These are phyloP conservation scores for Hyaloperonospora brassicae DNA, from an alignment of 352 stramenopile genomes.

Conservation along the genomic window DNA sequence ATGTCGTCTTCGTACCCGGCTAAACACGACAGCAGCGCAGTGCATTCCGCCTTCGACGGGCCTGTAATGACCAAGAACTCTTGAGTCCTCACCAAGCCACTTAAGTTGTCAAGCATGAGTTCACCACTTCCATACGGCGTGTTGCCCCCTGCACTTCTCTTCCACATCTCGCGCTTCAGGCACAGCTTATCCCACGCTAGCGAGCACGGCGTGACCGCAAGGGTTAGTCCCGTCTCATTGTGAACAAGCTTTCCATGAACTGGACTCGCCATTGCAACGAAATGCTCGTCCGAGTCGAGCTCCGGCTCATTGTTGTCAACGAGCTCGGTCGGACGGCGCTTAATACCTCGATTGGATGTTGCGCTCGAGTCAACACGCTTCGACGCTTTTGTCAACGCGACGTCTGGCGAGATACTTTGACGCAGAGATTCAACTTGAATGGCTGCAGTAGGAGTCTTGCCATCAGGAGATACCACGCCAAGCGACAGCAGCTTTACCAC, in stretches of 20 bases:
- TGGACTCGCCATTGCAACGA: conserved; percentile 22
- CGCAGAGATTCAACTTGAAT: conserved; percentile 10
- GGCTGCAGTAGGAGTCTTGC: not conserved
- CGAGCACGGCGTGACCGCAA: conserved; percentile 16
- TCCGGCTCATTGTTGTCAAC: conserved; percentile 27
- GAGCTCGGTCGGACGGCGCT: conserved; percentile 26
- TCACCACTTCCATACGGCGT: conserved; percentile 3
- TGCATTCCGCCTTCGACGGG: conserved; percentile 90
- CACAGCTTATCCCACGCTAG: conserved; percentile 26
- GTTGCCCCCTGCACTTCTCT: not conserved
- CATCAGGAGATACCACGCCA: not conserved
- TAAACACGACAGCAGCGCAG: conserved; percentile 90
- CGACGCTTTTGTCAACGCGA: conserved; percentile 2
- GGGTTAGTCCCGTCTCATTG: conserved; percentile 2
- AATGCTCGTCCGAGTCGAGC: conserved; percentile 22
- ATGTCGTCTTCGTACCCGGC: conserved; percentile 79
- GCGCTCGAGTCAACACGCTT: not conserved
- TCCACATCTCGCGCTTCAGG: conserved; percentile 14
- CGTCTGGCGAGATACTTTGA: conserved; percentile 8
- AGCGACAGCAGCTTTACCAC: not conserved
- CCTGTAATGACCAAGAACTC: conserved; percentile 81
- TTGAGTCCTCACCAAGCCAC: conserved; percentile 30
- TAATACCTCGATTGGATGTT: conserved; percentile 20
- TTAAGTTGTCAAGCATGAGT: conserved; percentile 37
- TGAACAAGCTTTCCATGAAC: conserved; percentile 2